Evolutionary conservation across 2,329 filamentous ascomycete genomes (phyloP).

Genomic region (Fusarium citri): DNA sequence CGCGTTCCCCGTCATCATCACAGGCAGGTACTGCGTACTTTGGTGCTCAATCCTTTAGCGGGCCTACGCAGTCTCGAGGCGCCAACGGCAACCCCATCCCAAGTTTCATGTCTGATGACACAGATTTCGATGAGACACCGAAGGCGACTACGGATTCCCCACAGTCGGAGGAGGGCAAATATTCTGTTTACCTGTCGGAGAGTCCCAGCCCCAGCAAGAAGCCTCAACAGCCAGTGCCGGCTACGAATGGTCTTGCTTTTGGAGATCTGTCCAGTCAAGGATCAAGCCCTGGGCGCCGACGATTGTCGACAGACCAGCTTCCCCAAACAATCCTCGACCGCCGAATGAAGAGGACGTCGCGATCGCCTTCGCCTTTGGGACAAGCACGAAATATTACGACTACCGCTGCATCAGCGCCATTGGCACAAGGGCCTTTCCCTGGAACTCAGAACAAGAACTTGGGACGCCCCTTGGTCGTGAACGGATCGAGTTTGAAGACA

Average conservation of each 20-base stretch:
- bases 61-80: slow-evolving; percentile 53
- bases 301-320: slow-evolving; percentile 65
- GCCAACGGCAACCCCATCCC: slow-evolving; percentile 64
- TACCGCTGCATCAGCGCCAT: slow-evolving; percentile 55
- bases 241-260: slow-evolving; percentile 58
- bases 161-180: slow-evolving; percentile 59
- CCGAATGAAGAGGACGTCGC: slow-evolving; percentile 64
- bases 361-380: slow-evolving; percentile 67
- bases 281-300: slow-evolving; percentile 55
- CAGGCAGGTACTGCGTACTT: slow-evolving; percentile 42
- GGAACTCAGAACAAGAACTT: slow-evolving; percentile 50
- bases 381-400: slow-evolving; percentile 60
- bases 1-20: slow-evolving; percentile 56
- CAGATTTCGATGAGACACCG: slow-evolving; percentile 60
- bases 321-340: slow-evolving; percentile 66
- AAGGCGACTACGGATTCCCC: slow-evolving; percentile 59
- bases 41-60: slow-evolving; percentile 52
- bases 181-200: slow-evolving; percentile 44
- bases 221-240: slow-evolving; percentile 42
- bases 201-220: slow-evolving; percentile 46
- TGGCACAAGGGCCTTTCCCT: slow-evolving; percentile 54
- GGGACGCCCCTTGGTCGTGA: slow-evolving; percentile 64
- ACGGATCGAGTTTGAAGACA: slow-evolving; percentile 58
- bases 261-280: slow-evolving; percentile 58
- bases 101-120: slow-evolving; percentile 68